Conservation (phyloP, 768 basidiomycete species). For the Coprinopsis sp. region DNA sequence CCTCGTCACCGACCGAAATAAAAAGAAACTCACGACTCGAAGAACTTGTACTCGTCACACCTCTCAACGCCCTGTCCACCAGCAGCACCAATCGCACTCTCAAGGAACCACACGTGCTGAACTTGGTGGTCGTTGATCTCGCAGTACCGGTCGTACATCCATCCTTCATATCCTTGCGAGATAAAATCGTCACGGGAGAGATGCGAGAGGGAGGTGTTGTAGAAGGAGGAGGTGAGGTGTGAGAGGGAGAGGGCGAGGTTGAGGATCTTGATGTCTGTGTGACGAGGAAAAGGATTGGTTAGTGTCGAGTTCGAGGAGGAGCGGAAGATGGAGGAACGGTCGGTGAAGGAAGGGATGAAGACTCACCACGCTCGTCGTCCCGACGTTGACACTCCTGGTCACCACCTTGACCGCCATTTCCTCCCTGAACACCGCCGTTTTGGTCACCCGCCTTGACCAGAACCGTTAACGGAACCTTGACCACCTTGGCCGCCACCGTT, state of each 20-base stretch:
- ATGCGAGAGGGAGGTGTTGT: constrained; percentile 33
- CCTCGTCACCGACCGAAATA: not conserved
- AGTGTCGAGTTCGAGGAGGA: not conserved
- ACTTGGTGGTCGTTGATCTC: constrained; percentile 47
- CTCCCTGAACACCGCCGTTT: not conserved
- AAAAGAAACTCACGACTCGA: constrained; percentile 2
- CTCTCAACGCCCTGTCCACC: constrained; percentile 37
- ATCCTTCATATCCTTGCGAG: constrained; percentile 38
- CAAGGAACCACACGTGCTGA: constrained; percentile 17
- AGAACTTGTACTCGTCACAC: constrained; percentile 62
- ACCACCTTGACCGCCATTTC: not conserved
- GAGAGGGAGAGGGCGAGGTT: constrained; percentile 44
- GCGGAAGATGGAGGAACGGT: not conserved
- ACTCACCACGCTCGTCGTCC: too few species aligned
- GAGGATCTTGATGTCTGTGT: constrained; percentile 29
- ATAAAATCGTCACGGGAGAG: constrained; percentile 38
- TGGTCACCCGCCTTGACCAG: not conserved
- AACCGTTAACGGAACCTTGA: not conserved
- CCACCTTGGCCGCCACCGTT: not conserved
- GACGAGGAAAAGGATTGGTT: too few species aligned
- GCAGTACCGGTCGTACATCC: constrained; percentile 42
- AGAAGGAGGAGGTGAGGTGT: constrained; percentile 43
- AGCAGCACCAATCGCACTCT: constrained; percentile 39
- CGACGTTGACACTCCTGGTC: not conserved
- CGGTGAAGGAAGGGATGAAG: too few species aligned